These are phyloP conservation scores for Tricharina praecox DNA, from an alignment of 495 filamentous ascomycete genomes.

Conservation along the genomic window DNA sequence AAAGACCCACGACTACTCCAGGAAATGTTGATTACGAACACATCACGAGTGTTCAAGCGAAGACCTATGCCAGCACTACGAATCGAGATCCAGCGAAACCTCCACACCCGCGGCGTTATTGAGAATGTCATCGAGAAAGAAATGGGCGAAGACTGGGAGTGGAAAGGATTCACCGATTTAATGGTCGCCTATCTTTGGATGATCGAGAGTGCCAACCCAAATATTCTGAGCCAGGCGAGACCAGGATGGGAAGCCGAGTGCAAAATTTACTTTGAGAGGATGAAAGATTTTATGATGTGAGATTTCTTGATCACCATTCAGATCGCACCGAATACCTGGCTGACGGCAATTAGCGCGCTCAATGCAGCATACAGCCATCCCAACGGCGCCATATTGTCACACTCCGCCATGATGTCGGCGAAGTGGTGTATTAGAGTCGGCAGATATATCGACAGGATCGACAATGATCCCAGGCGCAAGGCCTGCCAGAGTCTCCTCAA, in stretches of 20 bases:
- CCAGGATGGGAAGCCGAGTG: neutral
- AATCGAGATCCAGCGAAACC: neutral
- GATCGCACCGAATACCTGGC: neutral
- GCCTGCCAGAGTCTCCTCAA: neutral
- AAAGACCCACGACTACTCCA: neutral
- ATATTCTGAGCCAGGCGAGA: neutral
- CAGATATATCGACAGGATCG: neutral
- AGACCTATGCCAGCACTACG: neutral
- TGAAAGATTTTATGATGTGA: neutral
- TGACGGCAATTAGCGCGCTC: neutral
- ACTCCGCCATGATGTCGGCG: neutral
- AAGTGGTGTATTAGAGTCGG: neutral
- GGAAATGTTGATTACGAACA: neutral
- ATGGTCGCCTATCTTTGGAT: conserved; percentile 18
- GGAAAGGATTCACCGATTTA: conserved; percentile 20
- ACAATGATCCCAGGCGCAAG: neutral
- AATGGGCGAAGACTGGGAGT: conserved; percentile 21
- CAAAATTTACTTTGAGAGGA: neutral
- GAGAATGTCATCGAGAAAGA: neutral
- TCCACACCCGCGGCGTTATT: neutral
- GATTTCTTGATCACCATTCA: neutral
- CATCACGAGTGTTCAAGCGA: neutral
- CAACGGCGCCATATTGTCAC: neutral
- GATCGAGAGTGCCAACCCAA: conserved; percentile 9
- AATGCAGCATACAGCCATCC: conserved; percentile 2